A percentile compares a stretch with the other conserved stretches of the same genome.
Conservation (phyloP, 2,329 filamentous ascomycete genomes). For the Aspergillus sp. region DNA sequence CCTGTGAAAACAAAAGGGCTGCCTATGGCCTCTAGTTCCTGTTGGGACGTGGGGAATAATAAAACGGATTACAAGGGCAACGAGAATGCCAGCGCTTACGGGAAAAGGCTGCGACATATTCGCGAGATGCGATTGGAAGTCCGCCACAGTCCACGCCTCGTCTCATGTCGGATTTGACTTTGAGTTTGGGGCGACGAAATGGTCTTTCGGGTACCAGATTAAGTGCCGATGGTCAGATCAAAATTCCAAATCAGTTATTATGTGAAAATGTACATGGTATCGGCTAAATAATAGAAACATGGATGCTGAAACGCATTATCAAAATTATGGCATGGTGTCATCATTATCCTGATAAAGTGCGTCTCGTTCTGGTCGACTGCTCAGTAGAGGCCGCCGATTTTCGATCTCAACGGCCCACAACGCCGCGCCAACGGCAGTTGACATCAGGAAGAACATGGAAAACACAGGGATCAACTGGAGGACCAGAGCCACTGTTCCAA, state of each 20-base stretch:
- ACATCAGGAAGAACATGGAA: conserved; percentile 93
- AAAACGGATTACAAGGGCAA: neutral
- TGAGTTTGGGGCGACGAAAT: neutral
- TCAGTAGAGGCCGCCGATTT: conserved; percentile 46
- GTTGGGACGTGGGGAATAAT: neutral
- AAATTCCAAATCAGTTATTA: neutral
- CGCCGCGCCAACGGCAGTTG: conserved; percentile 78
- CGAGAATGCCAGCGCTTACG: neutral
- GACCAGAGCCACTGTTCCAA: conserved; percentile 80
- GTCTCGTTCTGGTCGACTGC: conserved; percentile 21
- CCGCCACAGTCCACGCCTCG: neutral
- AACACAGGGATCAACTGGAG: conserved; percentile 85
- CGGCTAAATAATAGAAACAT: neutral
- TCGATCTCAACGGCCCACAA: conserved; percentile 84
- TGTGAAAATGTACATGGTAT: conserved; percentile 6
- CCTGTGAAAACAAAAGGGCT: neutral
- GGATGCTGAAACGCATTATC: neutral
- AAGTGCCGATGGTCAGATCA: neutral
- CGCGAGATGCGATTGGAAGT: neutral
- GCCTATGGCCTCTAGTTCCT: neutral
- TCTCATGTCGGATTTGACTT: neutral
- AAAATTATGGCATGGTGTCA: conserved; percentile 20
- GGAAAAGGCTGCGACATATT: neutral
- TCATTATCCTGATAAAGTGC: conserved; percentile 38
- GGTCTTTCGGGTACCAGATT: neutral